phyloP scores from a whole-genome alignment of 2,329 filamentous ascomycete species.

The Aspergillus transmontanensis region DNA sequence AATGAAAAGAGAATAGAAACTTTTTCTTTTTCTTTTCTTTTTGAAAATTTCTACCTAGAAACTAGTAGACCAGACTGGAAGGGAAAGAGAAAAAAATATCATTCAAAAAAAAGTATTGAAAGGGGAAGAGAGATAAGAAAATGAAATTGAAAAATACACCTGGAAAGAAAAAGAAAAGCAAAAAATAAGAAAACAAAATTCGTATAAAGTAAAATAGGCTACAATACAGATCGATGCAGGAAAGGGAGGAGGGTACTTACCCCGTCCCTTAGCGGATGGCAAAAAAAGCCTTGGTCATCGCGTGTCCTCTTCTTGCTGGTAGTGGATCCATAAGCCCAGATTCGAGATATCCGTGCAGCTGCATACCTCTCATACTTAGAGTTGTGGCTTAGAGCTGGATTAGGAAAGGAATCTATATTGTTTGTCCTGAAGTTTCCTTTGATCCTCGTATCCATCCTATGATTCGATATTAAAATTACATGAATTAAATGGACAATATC shows the following conservation, averaged over 20 bases:
- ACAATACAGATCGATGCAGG: background rate
- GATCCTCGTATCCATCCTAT: background rate
- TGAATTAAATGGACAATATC: background rate
- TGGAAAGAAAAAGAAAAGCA: constrained; percentile 1
- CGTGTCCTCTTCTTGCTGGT: constrained; percentile 18
- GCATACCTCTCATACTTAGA: constrained; percentile 7
- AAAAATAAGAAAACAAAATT: background rate
- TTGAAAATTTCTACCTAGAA: background rate
- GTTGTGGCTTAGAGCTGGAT: background rate
- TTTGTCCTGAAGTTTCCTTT: background rate
- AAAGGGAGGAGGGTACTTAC: background rate
- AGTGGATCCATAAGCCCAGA: constrained; percentile 21
- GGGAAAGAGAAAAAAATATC: background rate
- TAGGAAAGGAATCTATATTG: constrained; percentile 3
- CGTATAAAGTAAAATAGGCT: background rate
- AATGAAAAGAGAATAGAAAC: background rate
- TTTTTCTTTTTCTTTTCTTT: background rate
- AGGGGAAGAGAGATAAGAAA: background rate
- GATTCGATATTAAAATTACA: background rate
- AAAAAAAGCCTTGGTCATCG: constrained; percentile 20
- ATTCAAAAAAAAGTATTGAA: background rate
- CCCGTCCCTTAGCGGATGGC: constrained; percentile 15
- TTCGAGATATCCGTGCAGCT: constrained; percentile 18
- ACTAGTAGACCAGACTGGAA: background rate
- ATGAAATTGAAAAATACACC: background rate